phyloP scores from a whole-genome alignment of 345 rosid species.

The Anacardium occidentale region DNA sequence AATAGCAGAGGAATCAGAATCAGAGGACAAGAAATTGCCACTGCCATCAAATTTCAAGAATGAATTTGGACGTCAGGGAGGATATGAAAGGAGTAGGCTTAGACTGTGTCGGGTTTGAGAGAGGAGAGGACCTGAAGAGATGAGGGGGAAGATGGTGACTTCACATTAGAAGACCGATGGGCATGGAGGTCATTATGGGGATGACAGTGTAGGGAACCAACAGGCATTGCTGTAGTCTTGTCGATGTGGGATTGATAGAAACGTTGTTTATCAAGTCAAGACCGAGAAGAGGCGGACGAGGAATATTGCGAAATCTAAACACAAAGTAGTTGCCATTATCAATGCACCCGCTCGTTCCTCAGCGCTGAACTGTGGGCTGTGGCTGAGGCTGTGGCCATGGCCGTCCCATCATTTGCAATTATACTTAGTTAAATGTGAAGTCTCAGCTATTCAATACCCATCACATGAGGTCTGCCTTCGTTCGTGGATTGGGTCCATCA shows the following conservation, averaged over 20 bases:
- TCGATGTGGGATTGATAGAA: constrained; percentile 2
- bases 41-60: neutral
- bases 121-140: constrained; percentile 18
- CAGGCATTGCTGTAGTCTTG: neutral
- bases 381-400: neutral
- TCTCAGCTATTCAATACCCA: neutral
- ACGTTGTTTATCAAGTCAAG: neutral
- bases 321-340: neutral
- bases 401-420: neutral
- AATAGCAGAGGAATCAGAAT: neutral
- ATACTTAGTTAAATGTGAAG: neutral
- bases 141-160: constrained; percentile 31
- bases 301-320: neutral
- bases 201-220: neutral
- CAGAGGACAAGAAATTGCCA: neutral
- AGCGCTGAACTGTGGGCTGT: neutral
- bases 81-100: neutral
- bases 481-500: neutral
- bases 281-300: neutral
- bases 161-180: constrained; percentile 13
- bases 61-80: neutral
- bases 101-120: constrained; percentile 12
- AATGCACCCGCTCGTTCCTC: neutral
- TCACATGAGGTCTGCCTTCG: constrained; percentile 1
- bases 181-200: constrained; percentile 6